Evolutionary conservation across 2,329 filamentous ascomycete species (phyloP), one percentile per base, ranked within the genome.

Genomic region (Xylaria sp.): DNA sequence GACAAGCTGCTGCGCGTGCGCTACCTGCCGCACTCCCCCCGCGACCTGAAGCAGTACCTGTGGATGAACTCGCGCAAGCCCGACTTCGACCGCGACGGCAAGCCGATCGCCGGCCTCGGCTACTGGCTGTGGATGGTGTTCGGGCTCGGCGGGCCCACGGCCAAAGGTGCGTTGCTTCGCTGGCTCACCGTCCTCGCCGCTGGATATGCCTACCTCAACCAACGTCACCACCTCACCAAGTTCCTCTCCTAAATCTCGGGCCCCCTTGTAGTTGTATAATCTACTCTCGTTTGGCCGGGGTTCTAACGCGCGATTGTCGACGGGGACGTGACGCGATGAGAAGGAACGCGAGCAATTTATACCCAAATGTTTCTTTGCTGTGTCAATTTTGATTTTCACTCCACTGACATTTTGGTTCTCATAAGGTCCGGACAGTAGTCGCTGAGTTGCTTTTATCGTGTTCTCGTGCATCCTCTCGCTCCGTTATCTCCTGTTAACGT

Each of bases 1-100:
- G 89, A 92, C 72, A 79, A 77, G 38, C 71, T 92, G 62, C 78
- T 94, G 67, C 82, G 84, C 60, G 81, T 91, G 54, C 85, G 91
- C 63, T 90, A 90, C 77, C 84, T 87, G 78, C 87, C 87, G 2
- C 89, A 87, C 75, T 76, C 77, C 35, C 73, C 73, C 68, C 71
- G 69, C 15, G 75, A 83, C 64, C 77, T 86, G 59, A 74, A 76
- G 44, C 75, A 80, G 48, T 75, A 83, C 63, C 69, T 78, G 49
- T 73, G 75, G 43, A 72, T 85, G 67, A 78, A 79, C 51, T 67
- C 69, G 19, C 60, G 72, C 65, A 82, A 79, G 72, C 85, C 87
- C 64, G 80, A 87, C 74, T 90, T 90, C 72, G 85, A 88, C 74
- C 84, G 88, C 68, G 75, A 83, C 58, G 86, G 87, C 65, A 79